Evolutionary conservation across 495 filamentous ascomycete genomes (phyloP).

Genomic region (Daldinia grandis): DNA sequence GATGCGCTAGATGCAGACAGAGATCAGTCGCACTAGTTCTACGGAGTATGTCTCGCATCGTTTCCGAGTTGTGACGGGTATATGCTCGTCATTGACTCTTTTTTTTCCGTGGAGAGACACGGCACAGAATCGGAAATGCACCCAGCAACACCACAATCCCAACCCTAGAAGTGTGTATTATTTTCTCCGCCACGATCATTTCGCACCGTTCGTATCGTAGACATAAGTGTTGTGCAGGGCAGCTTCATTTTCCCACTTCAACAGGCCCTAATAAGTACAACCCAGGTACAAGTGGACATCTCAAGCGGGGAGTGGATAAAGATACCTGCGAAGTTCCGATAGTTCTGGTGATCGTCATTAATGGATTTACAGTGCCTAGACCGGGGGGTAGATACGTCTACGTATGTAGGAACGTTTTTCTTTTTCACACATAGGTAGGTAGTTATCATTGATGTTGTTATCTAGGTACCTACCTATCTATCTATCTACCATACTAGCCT

Average conservation of each 20-base stretch:
- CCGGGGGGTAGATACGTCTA: slow-evolving; percentile 16
- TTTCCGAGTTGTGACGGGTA: slow-evolving; percentile 29
- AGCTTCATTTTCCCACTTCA: neutral
- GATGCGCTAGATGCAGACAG: slow-evolving; percentile 15
- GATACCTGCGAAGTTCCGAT: slow-evolving; percentile 44
- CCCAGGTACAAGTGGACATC: slow-evolving; percentile 21
- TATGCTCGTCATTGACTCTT: slow-evolving; percentile 39
- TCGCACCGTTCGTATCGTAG: slow-evolving; percentile 18
- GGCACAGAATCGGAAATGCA: slow-evolving; percentile 4
- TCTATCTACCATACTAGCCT: slow-evolving; percentile 5
- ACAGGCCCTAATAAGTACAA: slow-evolving; percentile 17
- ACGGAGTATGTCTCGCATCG: slow-evolving; percentile 36
- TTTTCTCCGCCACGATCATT: slow-evolving; percentile 7
- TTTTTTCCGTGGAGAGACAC: slow-evolving; percentile 4
- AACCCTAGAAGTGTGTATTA: neutral
- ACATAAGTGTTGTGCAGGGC: neutral
- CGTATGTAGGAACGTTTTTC: neutral
- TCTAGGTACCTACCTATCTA: too few relatives aligned
- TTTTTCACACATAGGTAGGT: too few relatives aligned
- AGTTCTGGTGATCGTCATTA: slow-evolving; percentile 49
- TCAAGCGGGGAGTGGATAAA: slow-evolving; percentile 24
- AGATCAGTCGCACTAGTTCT: slow-evolving; percentile 20
- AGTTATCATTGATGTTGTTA: too few relatives aligned
- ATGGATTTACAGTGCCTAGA: slow-evolving; percentile 36
- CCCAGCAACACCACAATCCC: neutral